phyloP scores from a whole-genome alignment of 176 grass and related monocot species.

The Oryza rufipogon region DNA sequence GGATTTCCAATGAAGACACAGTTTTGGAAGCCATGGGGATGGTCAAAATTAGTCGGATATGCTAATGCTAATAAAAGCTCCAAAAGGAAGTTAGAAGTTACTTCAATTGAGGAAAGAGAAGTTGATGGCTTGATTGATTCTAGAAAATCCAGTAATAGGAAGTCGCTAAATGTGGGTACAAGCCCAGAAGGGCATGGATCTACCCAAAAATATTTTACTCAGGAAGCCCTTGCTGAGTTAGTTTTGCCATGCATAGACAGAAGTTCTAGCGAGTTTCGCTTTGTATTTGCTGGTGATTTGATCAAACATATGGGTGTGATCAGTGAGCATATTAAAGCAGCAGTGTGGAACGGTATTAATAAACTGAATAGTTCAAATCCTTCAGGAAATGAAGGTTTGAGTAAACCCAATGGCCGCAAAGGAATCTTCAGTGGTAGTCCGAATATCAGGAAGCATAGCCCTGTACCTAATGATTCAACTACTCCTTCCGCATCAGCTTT shows the following conservation, averaged over 20 bases:
- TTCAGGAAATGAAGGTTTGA: conserved; percentile 72
- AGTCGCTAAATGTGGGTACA: conserved; percentile 38
- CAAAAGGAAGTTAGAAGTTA: conserved; percentile 87
- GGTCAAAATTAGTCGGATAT: conserved; percentile 65
- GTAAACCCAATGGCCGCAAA: conserved; percentile 75
- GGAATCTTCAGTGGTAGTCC: conserved; percentile 78
- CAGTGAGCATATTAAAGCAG: conserved; percentile 78
- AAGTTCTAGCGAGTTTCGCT: conserved; percentile 74
- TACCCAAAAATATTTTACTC: conserved; percentile 66
- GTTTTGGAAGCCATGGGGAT: conserved; percentile 99
- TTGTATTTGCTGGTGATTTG: conserved; percentile 83
- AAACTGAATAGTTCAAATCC: conserved; percentile 66
- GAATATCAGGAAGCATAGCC: conserved; percentile 64
- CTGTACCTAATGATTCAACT: conserved; percentile 65
- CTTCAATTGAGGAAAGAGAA: conserved; percentile 90
- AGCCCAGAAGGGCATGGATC: conserved; percentile 56
- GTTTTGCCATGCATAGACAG: conserved; percentile 92
- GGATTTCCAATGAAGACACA: conserved; percentile 65
- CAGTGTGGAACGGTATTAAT: conserved; percentile 63
- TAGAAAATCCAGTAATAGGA: background rate
- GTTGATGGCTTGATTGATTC: conserved; percentile 32
- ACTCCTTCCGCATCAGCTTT: conserved; percentile 76
- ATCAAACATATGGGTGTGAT: conserved; percentile 95
- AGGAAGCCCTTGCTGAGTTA: conserved; percentile 93
- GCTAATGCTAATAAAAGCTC: conserved; percentile 52